phyloP scores from a whole-genome alignment of 768 basidiomycete species.

The Trametes elegans region DNA sequence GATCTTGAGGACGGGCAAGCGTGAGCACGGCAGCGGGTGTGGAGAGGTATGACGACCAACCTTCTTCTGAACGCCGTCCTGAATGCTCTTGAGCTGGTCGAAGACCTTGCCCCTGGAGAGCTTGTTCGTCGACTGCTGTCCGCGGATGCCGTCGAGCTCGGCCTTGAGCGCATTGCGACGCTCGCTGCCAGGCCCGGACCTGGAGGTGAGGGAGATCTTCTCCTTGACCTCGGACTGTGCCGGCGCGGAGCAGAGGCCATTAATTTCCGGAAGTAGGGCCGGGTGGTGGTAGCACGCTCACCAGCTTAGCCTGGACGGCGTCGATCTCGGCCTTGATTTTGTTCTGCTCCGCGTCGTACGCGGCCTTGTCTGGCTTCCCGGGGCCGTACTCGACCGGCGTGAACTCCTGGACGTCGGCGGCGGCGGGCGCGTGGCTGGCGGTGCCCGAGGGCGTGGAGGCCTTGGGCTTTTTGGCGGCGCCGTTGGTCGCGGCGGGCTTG shows the following conservation, averaged over 20 bases:
- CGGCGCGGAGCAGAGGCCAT: slow-evolving; percentile 19
- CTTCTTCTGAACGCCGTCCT: slow-evolving; percentile 83
- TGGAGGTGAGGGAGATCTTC: slow-evolving; percentile 66
- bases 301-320: slow-evolving; percentile 72
- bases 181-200: slow-evolving; percentile 66
- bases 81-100: slow-evolving; percentile 75
- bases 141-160: slow-evolving; percentile 78
- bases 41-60: slow-evolving; percentile 36
- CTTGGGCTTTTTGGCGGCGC: slow-evolving; percentile 37
- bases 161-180: slow-evolving; percentile 66
- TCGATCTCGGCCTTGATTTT: slow-evolving; percentile 84
- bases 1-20: slow-evolving; percentile 44
- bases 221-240: slow-evolving; percentile 65
- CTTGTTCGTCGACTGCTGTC: slow-evolving; percentile 78
- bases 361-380: slow-evolving; percentile 81
- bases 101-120: slow-evolving; percentile 61
- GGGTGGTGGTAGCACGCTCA: slow-evolving; percentile 42
- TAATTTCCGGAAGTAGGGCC: slow-evolving; percentile 2
- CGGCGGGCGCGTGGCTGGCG: slow-evolving; percentile 34
- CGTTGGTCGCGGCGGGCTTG: slow-evolving; percentile 46
- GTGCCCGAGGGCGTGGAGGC: slow-evolving; percentile 37
- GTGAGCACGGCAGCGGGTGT: neutral
- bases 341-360: slow-evolving; percentile 84
- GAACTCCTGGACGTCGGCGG: slow-evolving; percentile 22
- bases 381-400: slow-evolving; percentile 27